Evolutionary conservation across 306 rosid genomes (phyloP).

Genomic region (Albizia julibrissin): DNA sequence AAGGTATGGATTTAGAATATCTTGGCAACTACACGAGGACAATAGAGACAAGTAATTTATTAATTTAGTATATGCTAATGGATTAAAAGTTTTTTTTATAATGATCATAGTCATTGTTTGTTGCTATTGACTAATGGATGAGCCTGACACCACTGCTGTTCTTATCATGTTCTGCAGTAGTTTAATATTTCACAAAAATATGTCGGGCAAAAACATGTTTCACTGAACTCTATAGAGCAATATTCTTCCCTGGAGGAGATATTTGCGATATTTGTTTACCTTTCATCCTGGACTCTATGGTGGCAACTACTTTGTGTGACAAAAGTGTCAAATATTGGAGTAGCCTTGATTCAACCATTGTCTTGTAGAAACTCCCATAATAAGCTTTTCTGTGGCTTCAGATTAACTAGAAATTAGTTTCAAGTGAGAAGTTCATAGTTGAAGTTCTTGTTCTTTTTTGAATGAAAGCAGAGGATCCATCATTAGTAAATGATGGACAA

Average conservation of each 20-base stretch:
- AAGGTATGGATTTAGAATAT: conserved; percentile 60
- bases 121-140: neutral
- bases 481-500: neutral
- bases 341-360: too few relatives aligned
- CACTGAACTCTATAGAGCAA: neutral
- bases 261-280: neutral
- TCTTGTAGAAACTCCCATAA: too few relatives aligned
- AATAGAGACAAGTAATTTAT: neutral
- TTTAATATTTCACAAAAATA: conserved; percentile 6
- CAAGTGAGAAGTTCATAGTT: neutral
- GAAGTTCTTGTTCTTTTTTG: neutral
- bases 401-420: neutral
- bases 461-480: neutral
- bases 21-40: conserved; percentile 1
- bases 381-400: neutral
- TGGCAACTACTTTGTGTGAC: too few relatives aligned
- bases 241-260: neutral
- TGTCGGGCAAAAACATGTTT: neutral
- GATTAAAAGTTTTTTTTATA: neutral
- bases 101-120: conserved; percentile 1
- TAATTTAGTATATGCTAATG: conserved; percentile 1
- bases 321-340: too few relatives aligned
- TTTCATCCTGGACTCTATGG: neutral
- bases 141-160: conserved; percentile 3
- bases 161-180: conserved; percentile 3